These are phyloP conservation scores for Pyrrhoderma noxium DNA, from an alignment of 1,284 basidiomycete species.

Conservation along the genomic window DNA sequence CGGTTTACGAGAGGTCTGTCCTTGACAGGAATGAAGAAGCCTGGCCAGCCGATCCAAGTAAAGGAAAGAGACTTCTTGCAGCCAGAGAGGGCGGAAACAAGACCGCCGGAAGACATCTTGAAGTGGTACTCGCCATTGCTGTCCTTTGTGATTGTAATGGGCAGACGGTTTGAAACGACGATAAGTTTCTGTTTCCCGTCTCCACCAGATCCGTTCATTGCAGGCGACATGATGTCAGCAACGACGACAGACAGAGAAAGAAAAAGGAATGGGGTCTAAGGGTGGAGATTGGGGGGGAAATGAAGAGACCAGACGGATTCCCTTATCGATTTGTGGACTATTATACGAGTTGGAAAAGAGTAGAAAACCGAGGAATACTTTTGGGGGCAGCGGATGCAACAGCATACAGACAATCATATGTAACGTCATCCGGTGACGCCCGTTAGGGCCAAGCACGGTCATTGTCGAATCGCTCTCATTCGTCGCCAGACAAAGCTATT, in stretches of 20 bases:
- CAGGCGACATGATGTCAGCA: background rate
- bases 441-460: too few relatives aligned
- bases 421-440: slow-evolving; percentile 5
- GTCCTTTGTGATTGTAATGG: slow-evolving; percentile 88
- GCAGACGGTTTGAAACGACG: slow-evolving; percentile 93
- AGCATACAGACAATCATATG: slow-evolving; percentile 2
- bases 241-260: too few relatives aligned
- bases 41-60: slow-evolving; percentile 94
- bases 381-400: too few relatives aligned
- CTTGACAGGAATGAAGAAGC: slow-evolving; percentile 82
- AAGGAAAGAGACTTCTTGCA: slow-evolving; percentile 96
- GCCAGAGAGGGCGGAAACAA: slow-evolving; percentile 89
- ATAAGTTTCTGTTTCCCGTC: slow-evolving; percentile 62
- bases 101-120: slow-evolving; percentile 94
- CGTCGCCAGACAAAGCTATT: too few relatives aligned
- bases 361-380: too few relatives aligned
- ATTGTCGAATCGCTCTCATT: too few relatives aligned
- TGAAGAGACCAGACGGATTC: too few relatives aligned
- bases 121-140: slow-evolving; percentile 85
- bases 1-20: slow-evolving; percentile 83
- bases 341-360: too few relatives aligned
- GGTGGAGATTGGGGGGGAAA: slow-evolving; percentile 21
- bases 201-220: slow-evolving; percentile 3
- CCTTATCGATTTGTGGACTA: background rate
- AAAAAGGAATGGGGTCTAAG: slow-evolving; percentile 19